These are phyloP conservation scores for Phlegmacium glaucopus DNA, from an alignment of 768 basidiomycete species.

Conservation along the genomic window DNA sequence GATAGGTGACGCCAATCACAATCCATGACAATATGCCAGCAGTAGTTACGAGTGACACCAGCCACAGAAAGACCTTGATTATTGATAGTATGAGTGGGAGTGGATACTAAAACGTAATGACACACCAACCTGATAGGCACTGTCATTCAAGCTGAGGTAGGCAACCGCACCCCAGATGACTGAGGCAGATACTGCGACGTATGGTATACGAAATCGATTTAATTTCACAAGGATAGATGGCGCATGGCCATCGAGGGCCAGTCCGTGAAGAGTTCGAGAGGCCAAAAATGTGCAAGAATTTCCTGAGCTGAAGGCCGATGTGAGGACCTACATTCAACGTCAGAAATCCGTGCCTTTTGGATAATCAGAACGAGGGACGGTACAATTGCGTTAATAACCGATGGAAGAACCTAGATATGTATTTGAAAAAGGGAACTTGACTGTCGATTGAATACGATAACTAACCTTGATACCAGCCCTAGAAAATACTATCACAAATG, in stretches of 20 bases:
- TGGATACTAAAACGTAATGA: background rate
- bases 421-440: background rate
- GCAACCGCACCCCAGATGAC: constrained; percentile 23
- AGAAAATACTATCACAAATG: constrained; percentile 71
- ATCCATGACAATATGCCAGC: constrained; percentile 30
- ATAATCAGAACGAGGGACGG: background rate
- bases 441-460: background rate
- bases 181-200: constrained; percentile 22
- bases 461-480: constrained; percentile 54
- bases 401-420: constrained; percentile 21
- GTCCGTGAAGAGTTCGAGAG: constrained; percentile 36
- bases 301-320: constrained; percentile 57
- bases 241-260: constrained; percentile 37
- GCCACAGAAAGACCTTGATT: constrained; percentile 24
- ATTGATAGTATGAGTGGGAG: background rate
- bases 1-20: constrained; percentile 26
- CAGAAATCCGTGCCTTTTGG: background rate
- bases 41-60: constrained; percentile 27
- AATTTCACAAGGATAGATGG: constrained; percentile 27
- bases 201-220: constrained; percentile 30
- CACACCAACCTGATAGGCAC: constrained; percentile 21
- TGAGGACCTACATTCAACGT: constrained; percentile 31
- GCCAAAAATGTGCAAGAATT: constrained; percentile 49
- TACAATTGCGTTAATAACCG: constrained; percentile 53
- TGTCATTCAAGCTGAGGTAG: constrained; percentile 23